Base-by-base conservation (phyloP, 1,139 yeast species). In the Protomyces arabidopsidicola region DNA sequence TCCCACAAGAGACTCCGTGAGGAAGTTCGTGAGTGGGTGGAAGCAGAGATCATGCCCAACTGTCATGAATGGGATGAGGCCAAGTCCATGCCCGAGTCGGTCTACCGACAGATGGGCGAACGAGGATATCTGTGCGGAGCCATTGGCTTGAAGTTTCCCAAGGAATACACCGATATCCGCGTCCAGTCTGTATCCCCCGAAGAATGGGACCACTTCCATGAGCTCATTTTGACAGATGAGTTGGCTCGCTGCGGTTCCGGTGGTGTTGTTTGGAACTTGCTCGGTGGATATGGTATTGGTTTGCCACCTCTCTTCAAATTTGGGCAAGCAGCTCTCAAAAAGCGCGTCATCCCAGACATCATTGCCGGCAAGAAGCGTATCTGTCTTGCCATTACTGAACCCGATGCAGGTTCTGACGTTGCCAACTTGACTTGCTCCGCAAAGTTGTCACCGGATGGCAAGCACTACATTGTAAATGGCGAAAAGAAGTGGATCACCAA, bases 131-230 rank as follows among this genome's bases (percentile, higher is more conserved):
- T 69, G 18, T 71, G 72, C 20, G 72, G 72, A 16, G 67, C 68
- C n/a, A 72, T 75, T 51, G 79, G 79, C 12, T 67, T 71, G 56
- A 67, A 68, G 52, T 76, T 67, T 70, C 77, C 78, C 18, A 61
- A 70, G 22, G 71, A 74, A 64, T 77, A 72, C 68, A 72, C 76
- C 52, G 71, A 70, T 55, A 68, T 68, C 65, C 70, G 74, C 63
- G 71, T 73, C 63, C 72, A 72, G 65, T 70, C 72, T 48, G 76
- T 75, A 12, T 72, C 77, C 18, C 68, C 70, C n/a, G 77, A 77
- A 66, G 57, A 80, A 67, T 90, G 96, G 97, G 95, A 88, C 78
- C 93, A 88, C 64, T 89, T 96, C 96, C 87, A 85, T 74, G 88
- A 90, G 78, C 81, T 89, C 75, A 88, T 87, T 51, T 82, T 86